Conservation (phyloP, 1,284 basidiomycete genomes). For the Xanthoconium separans region DNA sequence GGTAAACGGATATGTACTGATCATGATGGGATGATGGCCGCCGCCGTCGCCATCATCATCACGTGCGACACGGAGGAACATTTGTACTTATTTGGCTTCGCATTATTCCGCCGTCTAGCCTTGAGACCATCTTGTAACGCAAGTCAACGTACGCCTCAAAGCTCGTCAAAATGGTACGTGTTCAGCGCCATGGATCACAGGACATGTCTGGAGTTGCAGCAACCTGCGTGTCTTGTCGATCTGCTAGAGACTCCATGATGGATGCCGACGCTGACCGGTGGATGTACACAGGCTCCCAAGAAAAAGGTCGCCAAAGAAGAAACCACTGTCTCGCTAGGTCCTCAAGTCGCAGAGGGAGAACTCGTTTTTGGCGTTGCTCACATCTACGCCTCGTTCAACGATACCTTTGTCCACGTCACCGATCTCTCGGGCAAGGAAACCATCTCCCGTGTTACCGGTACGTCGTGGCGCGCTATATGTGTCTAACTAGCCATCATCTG, state of each 20-base stretch:
- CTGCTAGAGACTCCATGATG: slow-evolving; percentile 24
- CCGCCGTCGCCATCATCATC: neutral
- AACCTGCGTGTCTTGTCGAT: slow-evolving; percentile 1
- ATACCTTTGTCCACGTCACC: slow-evolving; percentile 99
- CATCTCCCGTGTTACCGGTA: slow-evolving; percentile 96
- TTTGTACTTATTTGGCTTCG: slow-evolving; percentile 28
- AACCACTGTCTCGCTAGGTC: slow-evolving; percentile 84
- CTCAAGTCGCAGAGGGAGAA: slow-evolving; percentile 93
- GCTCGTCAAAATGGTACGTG: slow-evolving; percentile 30
- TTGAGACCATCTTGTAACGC: slow-evolving; percentile 3
- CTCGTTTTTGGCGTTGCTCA: slow-evolving; percentile 95
- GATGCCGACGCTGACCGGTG: slow-evolving; percentile 41
- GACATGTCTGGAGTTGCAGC: neutral
- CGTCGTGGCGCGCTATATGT: slow-evolving; percentile 24
- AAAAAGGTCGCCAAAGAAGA: slow-evolving; percentile 82
- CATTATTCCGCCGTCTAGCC: neutral
- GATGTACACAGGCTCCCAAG: slow-evolving; percentile 69
- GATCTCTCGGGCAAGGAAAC: slow-evolving; percentile 99
- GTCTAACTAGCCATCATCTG: neutral
- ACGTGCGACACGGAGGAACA: neutral
- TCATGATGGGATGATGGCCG: neutral
- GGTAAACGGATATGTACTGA: slow-evolving; percentile 14
- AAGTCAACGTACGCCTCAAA: slow-evolving; percentile 23
- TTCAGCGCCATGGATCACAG: neutral
- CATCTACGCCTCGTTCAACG: slow-evolving; percentile 98